Conservation (phyloP, 2,329 filamentous ascomycete species). For the Phialophora chinensis region DNA sequence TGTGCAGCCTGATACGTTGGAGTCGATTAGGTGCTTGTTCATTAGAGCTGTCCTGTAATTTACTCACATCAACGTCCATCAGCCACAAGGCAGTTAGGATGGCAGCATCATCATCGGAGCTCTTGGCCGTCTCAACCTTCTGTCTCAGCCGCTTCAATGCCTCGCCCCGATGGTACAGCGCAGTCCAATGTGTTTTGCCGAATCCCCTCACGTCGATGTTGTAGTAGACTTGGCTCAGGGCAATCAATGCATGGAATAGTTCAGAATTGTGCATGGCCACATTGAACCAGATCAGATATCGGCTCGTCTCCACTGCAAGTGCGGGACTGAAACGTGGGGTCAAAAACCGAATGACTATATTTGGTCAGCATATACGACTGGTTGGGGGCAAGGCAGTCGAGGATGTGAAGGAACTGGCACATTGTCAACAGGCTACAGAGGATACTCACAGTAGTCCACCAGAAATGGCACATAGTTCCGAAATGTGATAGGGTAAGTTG, state of each 20-base stretch:
- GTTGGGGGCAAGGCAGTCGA: background rate
- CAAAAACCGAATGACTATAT: constrained; percentile 28
- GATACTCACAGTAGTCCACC: constrained; percentile 31
- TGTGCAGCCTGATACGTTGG: constrained; percentile 21
- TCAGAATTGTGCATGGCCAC: constrained; percentile 29
- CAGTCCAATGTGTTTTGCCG: constrained; percentile 23
- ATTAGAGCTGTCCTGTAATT: background rate
- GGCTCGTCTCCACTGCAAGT: constrained; percentile 26
- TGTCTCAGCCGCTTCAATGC: constrained; percentile 27
- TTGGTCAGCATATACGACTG: background rate
- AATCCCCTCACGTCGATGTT: constrained; percentile 31
- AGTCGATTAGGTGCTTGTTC: background rate
- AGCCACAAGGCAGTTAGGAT: constrained; percentile 33
- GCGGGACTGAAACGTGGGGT: constrained; percentile 31
- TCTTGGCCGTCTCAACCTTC: constrained; percentile 23
- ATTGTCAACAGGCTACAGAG: background rate
- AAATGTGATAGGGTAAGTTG: constrained; percentile 22
- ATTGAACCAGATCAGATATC: constrained; percentile 35
- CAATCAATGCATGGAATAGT: constrained; percentile 30
- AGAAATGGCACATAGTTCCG: constrained; percentile 29
- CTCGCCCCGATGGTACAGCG: constrained; percentile 31
- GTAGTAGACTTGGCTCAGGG: constrained; percentile 32
- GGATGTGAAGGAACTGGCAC: background rate
- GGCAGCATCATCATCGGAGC: constrained; percentile 31
- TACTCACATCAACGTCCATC: constrained; percentile 32